Evolutionary conservation across 2,329 filamentous ascomycete genomes (phyloP).

Genomic region (Cadophora sp.): DNA sequence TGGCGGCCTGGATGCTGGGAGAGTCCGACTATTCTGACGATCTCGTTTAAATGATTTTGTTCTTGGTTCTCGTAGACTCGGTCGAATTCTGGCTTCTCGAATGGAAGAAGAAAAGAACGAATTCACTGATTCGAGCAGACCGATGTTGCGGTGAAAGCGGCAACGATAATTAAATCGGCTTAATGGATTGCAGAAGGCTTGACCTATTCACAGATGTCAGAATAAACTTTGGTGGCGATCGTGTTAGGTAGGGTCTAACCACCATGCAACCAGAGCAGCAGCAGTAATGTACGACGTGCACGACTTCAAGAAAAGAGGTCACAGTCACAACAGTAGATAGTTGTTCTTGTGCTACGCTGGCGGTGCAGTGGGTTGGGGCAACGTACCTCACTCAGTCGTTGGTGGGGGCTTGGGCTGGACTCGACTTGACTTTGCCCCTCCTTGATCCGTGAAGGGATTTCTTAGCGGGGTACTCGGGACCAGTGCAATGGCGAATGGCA

Average conservation of each 20-base stretch:
- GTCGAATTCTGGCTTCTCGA: not conserved
- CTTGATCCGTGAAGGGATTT: slow-evolving; percentile 24
- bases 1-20: not conserved
- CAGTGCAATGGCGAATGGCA: slow-evolving; percentile 20
- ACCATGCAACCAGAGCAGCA: slow-evolving; percentile 22
- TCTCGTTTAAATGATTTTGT: not conserved
- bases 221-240: slow-evolving; percentile 22
- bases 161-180: not conserved
- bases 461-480: slow-evolving; percentile 27
- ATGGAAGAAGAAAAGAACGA: not conserved
- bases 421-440: slow-evolving; percentile 22
- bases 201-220: slow-evolving; percentile 26
- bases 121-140: not conserved
- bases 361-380: not conserved
- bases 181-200: slow-evolving; percentile 3
- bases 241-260: slow-evolving; percentile 28
- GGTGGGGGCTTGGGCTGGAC: slow-evolving; percentile 16
- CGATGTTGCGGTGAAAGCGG: not conserved
- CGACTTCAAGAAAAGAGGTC: not conserved
- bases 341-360: slow-evolving; percentile 3
- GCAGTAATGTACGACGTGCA: not conserved
- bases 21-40: slow-evolving; percentile 7
- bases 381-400: slow-evolving; percentile 24
- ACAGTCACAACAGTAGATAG: slow-evolving; percentile 5
- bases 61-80: not conserved